These are phyloP conservation scores for Globisporangium takayamanum DNA, from an alignment of 352 stramenopile genomes.

Conservation along the genomic window DNA sequence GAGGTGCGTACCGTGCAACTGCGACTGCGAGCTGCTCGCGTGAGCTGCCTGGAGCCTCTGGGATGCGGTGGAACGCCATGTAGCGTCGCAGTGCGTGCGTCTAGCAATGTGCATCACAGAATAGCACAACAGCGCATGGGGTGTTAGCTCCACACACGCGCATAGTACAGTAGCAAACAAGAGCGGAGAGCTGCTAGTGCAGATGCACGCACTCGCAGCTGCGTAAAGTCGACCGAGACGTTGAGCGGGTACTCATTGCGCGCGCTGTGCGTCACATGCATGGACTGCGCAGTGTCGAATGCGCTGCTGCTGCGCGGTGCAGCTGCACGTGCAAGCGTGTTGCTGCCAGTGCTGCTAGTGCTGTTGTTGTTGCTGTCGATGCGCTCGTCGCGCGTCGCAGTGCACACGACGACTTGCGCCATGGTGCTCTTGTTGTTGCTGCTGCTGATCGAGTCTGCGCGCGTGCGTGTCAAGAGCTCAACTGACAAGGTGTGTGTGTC, in stretches of 20 bases:
- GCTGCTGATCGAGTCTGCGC: neutral
- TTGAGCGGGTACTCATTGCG: conserved; percentile 50
- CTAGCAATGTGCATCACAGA: conserved; percentile 6
- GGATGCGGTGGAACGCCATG: conserved; percentile 54
- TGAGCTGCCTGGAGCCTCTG: conserved; percentile 40
- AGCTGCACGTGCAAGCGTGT: neutral
- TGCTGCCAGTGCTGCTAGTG: neutral
- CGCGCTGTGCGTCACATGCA: conserved; percentile 9
- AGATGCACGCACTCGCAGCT: conserved; percentile 35
- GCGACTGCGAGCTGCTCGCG: conserved; percentile 48
- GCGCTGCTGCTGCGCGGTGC: neutral
- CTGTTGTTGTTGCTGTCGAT: neutral
- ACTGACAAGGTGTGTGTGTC: neutral
- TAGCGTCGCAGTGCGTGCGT: conserved; percentile 49
- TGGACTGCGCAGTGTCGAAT: neutral
- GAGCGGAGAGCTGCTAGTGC: neutral
- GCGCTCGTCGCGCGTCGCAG: neutral
- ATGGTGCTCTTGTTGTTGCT: neutral
- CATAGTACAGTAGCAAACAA: neutral
- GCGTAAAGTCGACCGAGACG: conserved; percentile 64
- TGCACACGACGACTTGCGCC: neutral
- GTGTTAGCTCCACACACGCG: neutral
- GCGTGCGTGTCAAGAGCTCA: neutral
- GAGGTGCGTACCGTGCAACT: conserved; percentile 42
- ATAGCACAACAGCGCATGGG: too few relatives aligned